These are phyloP conservation scores for Kazachstania africana DNA, from an alignment of 805 yeast species.

Conservation along the genomic window DNA sequence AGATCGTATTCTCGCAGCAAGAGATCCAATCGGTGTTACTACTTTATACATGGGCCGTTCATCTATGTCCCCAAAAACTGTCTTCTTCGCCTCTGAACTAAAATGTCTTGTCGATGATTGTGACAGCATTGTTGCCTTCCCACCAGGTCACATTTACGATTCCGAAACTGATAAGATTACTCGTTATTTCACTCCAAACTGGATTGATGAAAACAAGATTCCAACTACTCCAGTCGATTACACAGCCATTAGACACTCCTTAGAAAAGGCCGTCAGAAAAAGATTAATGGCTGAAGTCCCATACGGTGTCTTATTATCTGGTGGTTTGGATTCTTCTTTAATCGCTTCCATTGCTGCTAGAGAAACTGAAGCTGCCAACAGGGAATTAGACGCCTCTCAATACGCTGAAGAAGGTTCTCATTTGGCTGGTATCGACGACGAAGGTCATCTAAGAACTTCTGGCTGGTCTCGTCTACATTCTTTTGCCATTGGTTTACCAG, in stretches of 20 bases:
- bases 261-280: constrained; percentile 95
- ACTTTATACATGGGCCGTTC: constrained; percentile 91
- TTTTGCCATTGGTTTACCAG: constrained; percentile 92
- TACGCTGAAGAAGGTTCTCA: constrained; percentile 41
- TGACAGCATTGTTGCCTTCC: constrained; percentile 87
- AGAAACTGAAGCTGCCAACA: constrained; percentile 62
- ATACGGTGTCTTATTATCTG: constrained; percentile 92
- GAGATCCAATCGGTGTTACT: constrained; percentile 97
- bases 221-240: constrained; percentile 73
- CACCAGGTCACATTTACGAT: constrained; percentile 97
- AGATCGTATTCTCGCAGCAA: constrained; percentile 89
- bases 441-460: constrained; percentile 69
- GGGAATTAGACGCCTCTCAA: constrained; percentile 24
- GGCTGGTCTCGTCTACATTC: constrained; percentile 84
- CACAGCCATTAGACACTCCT: constrained; percentile 56
- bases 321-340: constrained; percentile 94
- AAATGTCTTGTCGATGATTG: constrained; percentile 92
- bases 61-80: constrained; percentile 53
- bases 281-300: constrained; percentile 99
- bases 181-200: constrained; percentile 81
- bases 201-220: constrained; percentile 79
- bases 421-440: constrained; percentile 85
- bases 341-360: constrained; percentile 96
- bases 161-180: constrained; percentile 76
- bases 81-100: constrained; percentile 87